Conservation (phyloP, 2,329 filamentous ascomycete genomes). For the Stemphylium vesicarium region DNA sequence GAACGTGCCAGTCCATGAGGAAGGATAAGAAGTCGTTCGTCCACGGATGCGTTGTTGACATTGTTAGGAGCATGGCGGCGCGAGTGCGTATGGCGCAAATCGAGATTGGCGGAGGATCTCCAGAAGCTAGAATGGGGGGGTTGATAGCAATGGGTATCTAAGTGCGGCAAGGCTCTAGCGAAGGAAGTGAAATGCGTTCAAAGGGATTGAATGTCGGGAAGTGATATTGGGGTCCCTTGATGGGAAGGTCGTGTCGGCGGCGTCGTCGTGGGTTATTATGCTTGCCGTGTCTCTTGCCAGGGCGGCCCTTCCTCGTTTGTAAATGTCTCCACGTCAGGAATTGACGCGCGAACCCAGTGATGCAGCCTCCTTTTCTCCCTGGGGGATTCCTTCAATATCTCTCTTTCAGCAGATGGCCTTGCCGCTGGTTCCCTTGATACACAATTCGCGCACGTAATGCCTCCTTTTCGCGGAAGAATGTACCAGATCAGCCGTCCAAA, state of each 20-base stretch:
- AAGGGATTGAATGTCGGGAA: neutral
- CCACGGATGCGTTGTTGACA: conserved; percentile 9
- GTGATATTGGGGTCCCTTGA: neutral
- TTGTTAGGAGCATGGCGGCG: conserved; percentile 14
- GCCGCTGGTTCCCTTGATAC: too few species aligned
- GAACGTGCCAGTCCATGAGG: conserved; percentile 7
- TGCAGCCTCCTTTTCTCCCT: neutral
- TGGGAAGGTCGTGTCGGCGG: neutral
- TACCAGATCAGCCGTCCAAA: too few species aligned
- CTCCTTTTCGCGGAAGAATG: too few species aligned
- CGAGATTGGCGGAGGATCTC: neutral
- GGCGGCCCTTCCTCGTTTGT: conserved; percentile 1
- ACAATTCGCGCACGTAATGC: too few species aligned
- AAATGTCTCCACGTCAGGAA: neutral
- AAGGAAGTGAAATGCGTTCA: neutral
- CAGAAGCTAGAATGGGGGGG: neutral
- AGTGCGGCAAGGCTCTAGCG: neutral
- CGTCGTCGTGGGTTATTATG: neutral
- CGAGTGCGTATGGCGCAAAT: too few species aligned
- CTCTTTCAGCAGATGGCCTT: neutral
- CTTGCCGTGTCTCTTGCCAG: neutral
- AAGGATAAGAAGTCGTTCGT: neutral
- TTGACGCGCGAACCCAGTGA: neutral
- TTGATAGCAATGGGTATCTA: neutral
- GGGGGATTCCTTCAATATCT: neutral